These are phyloP conservation scores for Zychaea mexicana DNA, from an alignment of 371 early-diverging fungal genomes.

Conservation along the genomic window DNA sequence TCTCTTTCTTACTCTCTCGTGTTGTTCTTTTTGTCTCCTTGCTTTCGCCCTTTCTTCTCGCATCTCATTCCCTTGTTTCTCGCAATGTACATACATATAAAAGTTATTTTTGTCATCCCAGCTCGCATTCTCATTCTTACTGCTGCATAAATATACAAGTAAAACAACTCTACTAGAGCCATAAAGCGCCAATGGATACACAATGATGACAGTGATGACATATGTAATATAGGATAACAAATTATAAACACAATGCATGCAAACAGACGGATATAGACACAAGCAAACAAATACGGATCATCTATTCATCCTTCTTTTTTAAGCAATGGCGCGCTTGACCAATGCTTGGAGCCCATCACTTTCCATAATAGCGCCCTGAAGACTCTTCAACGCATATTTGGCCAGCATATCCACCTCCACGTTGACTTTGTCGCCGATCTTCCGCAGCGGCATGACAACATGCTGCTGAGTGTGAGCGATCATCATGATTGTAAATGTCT, in stretches of 20 bases:
- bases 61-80: too few species aligned
- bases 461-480: slow-evolving; percentile 90
- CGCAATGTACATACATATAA: not conserved
- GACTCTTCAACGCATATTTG: slow-evolving; percentile 89
- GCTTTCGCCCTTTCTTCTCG: not conserved
- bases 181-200: too few species aligned
- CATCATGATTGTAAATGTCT: slow-evolving; percentile 92
- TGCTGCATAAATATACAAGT: not conserved
- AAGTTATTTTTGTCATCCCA: not conserved
- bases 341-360: slow-evolving; percentile 40
- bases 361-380: slow-evolving; percentile 57
- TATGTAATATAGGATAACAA: too few species aligned
- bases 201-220: too few species aligned
- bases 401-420: slow-evolving; percentile 97
- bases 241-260: not conserved
- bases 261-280: not conserved
- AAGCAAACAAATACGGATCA: too few species aligned
- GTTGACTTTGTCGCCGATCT: slow-evolving; percentile 82
- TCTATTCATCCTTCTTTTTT: not conserved
- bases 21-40: not conserved
- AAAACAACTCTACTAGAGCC: too few species aligned
- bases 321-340: slow-evolving; percentile 30
- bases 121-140: not conserved
- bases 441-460: slow-evolving; percentile 81
- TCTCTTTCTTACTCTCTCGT: not conserved